phyloP scores from a whole-genome alignment of 2,329 filamentous ascomycete genomes.

The Ophiostoma angusticollis region DNA sequence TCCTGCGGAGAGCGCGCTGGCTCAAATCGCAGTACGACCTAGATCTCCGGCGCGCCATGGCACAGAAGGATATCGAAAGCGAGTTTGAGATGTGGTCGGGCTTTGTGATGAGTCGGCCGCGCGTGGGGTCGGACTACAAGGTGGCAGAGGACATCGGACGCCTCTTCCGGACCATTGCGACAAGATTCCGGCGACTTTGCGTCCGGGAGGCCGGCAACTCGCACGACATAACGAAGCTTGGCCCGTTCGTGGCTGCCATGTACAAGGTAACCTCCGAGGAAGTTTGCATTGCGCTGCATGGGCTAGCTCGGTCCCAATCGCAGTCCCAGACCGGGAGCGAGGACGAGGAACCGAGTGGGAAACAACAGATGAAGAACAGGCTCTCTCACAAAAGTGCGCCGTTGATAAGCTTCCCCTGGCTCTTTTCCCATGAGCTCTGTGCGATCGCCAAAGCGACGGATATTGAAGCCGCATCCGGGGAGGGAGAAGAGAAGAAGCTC shows the following conservation, averaged over 20 bases:
- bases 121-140: constrained; percentile 67
- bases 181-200: constrained; percentile 55
- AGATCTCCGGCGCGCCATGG: constrained; percentile 66
- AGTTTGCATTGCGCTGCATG: constrained; percentile 43
- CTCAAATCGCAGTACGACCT: constrained; percentile 72
- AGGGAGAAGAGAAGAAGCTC: not conserved
- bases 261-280: constrained; percentile 71
- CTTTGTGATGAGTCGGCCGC: constrained; percentile 65
- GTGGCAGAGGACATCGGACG: constrained; percentile 70
- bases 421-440: constrained; percentile 63
- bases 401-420: constrained; percentile 87
- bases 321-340: not conserved
- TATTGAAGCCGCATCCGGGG: not conserved
- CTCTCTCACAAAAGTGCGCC: constrained; percentile 48
- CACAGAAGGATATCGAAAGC: constrained; percentile 66
- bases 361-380: constrained; percentile 21
- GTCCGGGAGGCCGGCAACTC: constrained; percentile 47
- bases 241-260: constrained; percentile 71
- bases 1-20: constrained; percentile 46
- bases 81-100: constrained; percentile 90
- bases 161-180: constrained; percentile 52
- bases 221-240: constrained; percentile 44
- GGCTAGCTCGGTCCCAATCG: constrained; percentile 21
- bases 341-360: not conserved
- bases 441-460: constrained; percentile 42